phyloP scores from a whole-genome alignment of 345 rosid genomes.

The Sonneratia alba region DNA sequence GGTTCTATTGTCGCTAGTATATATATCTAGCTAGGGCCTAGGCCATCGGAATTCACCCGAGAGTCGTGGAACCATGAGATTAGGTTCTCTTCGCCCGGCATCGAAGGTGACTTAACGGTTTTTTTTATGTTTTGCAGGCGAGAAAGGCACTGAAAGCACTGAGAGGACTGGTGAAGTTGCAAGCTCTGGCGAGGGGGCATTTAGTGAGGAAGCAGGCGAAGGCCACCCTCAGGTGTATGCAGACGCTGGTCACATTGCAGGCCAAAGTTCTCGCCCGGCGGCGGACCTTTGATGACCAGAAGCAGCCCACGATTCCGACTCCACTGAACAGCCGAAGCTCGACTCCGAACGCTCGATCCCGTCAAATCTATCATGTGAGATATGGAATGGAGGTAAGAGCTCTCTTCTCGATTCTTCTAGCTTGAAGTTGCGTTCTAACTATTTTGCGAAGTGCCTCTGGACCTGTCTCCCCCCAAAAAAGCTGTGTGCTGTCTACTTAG shows the following conservation, averaged over 20 bases:
- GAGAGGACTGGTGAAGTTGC: slow-evolving; percentile 15
- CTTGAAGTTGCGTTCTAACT: too few relatives aligned
- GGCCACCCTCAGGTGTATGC: slow-evolving; percentile 10
- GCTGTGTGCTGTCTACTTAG: too few relatives aligned
- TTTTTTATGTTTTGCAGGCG: slow-evolving; percentile 3
- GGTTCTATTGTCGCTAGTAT: too few relatives aligned
- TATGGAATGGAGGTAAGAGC: too few relatives aligned
- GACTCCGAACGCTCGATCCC: neutral
- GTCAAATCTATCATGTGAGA: neutral
- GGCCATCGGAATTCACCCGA: neutral
- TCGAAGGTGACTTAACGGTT: neutral
- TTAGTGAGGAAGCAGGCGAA: slow-evolving; percentile 10
- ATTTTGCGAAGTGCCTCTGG: too few relatives aligned
- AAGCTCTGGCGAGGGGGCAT: slow-evolving; percentile 12
- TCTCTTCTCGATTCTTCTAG: neutral
- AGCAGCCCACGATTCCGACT: neutral
- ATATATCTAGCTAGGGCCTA: too few relatives aligned
- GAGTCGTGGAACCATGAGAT: neutral
- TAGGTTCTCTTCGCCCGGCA: neutral
- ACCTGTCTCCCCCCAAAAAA: too few relatives aligned
- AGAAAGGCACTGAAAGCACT: slow-evolving; percentile 11
- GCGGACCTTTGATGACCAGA: neutral
- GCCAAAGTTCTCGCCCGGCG: slow-evolving; percentile 9
- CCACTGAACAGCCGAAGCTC: neutral
- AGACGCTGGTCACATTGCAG: slow-evolving; percentile 10